Evolutionary conservation across 2,329 filamentous ascomycete species (phyloP).

Genomic region (Nemania abortiva): DNA sequence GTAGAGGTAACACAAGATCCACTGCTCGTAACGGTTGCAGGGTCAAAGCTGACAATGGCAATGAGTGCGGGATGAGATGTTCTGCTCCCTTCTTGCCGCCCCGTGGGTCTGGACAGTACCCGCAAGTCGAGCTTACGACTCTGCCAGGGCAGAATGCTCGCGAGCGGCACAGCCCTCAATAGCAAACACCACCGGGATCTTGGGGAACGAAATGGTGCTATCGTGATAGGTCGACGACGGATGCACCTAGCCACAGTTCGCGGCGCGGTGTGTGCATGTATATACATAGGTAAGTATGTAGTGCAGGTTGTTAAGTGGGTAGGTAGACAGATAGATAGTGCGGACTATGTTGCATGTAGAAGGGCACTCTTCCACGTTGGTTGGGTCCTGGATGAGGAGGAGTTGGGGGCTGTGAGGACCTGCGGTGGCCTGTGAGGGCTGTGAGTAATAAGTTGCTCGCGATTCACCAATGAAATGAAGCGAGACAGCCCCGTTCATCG

Average conservation of each 20-base stretch:
- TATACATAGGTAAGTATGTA: too few species aligned
- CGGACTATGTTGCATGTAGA: too few species aligned
- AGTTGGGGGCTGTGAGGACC: constrained; percentile 22
- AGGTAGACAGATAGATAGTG: background rate
- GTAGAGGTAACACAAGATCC: constrained; percentile 28
- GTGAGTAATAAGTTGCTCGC: background rate
- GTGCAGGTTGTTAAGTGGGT: too few species aligned
- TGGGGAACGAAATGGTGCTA: background rate
- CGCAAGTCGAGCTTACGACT: background rate
- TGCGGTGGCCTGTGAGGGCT: background rate
- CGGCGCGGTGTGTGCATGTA: background rate
- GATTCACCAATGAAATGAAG: background rate
- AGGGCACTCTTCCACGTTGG: background rate
- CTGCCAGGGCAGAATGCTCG: constrained; percentile 17
- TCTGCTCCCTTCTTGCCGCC: background rate
- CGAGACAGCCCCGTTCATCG: background rate
- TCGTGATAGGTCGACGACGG: constrained; percentile 12
- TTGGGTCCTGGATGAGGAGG: too few species aligned
- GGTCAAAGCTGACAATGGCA: constrained; percentile 16
- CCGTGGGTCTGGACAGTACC: constrained; percentile 5
- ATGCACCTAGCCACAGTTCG: constrained; percentile 30
- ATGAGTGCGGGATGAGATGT: background rate
- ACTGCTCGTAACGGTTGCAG: constrained; percentile 18
- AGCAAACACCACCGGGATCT: background rate
- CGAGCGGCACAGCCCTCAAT: constrained; percentile 18